Evolutionary conservation across 257 asterid genomes (phyloP).

Genomic region (Paraleonurus japonicus): DNA sequence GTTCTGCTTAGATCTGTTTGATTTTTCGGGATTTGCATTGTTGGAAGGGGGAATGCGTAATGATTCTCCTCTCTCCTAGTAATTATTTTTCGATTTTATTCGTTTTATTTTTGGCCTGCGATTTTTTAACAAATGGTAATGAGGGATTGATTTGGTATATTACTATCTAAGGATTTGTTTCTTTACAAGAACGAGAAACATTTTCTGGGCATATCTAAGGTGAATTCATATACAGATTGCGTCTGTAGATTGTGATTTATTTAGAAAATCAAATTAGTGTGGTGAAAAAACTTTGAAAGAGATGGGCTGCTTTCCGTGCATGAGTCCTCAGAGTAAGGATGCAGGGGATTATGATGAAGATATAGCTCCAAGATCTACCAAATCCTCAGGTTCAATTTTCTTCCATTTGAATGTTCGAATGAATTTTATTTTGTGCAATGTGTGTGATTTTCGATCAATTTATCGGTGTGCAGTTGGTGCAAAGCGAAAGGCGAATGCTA

Average conservation of each 20-base stretch:
- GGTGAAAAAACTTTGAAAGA: neutral
- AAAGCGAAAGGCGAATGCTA: conserved; percentile 35
- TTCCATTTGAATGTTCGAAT: neutral
- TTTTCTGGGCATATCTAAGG: neutral
- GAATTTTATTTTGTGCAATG: neutral
- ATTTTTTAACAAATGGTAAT: conserved; percentile 12
- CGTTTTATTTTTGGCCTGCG: neutral
- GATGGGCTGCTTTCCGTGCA: conserved; percentile 86
- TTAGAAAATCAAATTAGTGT: conserved; percentile 9
- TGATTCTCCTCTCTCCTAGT: conserved; percentile 31
- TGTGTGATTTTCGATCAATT: conserved; percentile 2
- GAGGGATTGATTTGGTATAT: conserved; percentile 21
- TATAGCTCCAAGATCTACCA: conserved; percentile 41
- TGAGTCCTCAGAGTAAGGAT: conserved; percentile 51
- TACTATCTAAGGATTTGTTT: neutral
- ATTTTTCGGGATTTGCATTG: conserved; percentile 25
- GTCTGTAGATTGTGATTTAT: conserved; percentile 20
- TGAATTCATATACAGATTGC: neutral
- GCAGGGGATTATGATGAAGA: conserved; percentile 59
- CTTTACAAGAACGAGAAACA: neutral
- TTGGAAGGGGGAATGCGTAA: conserved; percentile 34
- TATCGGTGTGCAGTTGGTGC: conserved; percentile 36
- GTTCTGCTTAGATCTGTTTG: conserved; percentile 41
- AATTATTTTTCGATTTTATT: neutral
- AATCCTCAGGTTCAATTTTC: conserved; percentile 40